Evolutionary conservation across 139 green algal species (phyloP).

Genomic region (Coelastrella sp.): DNA sequence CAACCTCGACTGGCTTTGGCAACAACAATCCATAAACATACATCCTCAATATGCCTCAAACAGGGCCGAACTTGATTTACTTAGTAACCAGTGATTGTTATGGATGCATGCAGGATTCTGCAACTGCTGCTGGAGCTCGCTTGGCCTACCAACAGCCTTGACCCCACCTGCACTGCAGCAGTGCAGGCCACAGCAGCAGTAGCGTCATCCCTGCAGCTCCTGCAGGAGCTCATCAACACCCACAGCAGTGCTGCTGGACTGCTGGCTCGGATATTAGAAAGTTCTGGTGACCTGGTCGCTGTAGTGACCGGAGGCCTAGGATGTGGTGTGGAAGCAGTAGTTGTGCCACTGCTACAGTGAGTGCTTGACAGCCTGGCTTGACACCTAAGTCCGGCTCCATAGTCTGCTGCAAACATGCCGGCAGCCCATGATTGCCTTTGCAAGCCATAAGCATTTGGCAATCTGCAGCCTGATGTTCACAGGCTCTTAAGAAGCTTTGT

Average conservation of each 20-base stretch:
- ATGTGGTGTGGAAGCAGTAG: neutral
- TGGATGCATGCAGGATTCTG: neutral
- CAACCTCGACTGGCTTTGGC: neutral
- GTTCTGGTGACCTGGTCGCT: neutral
- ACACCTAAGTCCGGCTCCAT: neutral
- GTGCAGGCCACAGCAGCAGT: neutral
- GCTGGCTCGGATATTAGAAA: neutral
- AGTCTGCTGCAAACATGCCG: neutral
- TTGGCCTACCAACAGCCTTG: neutral
- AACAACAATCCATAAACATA: no score
- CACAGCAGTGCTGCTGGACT: neutral
- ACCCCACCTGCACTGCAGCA: neutral
- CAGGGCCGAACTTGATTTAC: neutral
- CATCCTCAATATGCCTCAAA: no score
- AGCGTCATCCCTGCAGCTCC: neutral
- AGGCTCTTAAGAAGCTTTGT: no score
- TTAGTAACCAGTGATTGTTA: neutral
- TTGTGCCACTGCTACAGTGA: neutral
- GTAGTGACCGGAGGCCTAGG: neutral
- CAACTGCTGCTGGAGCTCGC: neutral
- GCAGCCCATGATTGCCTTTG: no score
- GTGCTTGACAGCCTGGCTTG: neutral
- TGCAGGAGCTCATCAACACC: neutral
- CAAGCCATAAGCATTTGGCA: no score
- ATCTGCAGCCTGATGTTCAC: no score